A percentile compares a stretch with the other conserved stretches of the same genome.
These are phyloP conservation scores for Conticribra weissflogii DNA, from an alignment of 108 stramenopile genomes.

Conservation along the genomic window DNA sequence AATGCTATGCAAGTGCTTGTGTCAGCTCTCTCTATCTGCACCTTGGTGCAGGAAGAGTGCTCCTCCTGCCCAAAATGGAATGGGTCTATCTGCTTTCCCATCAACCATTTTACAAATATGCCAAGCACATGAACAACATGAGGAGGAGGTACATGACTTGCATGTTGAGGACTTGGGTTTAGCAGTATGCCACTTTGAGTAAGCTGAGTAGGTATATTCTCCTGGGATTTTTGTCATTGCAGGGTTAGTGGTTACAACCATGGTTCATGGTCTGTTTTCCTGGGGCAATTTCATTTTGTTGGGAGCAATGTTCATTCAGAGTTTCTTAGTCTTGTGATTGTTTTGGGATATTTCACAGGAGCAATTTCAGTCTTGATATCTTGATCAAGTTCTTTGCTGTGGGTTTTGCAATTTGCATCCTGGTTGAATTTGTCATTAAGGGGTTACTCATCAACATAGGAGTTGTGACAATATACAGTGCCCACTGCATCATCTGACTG, in stretches of 20 bases:
- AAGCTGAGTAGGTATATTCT: conserved; percentile 75
- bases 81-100: conserved; percentile 84
- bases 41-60: conserved; percentile 85
- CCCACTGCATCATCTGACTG: conserved; percentile 48
- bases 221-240: conserved; percentile 44
- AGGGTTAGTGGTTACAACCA: conserved; percentile 48
- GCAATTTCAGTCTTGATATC: conserved; percentile 87
- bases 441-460: conserved; percentile 66
- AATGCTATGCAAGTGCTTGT: conserved; percentile 76
- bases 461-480: conserved; percentile 39
- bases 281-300: conserved; percentile 78
- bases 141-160: conserved; percentile 71
- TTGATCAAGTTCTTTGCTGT: conserved; percentile 88
- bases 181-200: conserved; percentile 76
- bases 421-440: conserved; percentile 77
- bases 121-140: conserved; percentile 76
- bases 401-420: conserved; percentile 81
- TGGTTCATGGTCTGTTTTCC: conserved; percentile 71
- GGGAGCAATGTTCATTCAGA: conserved; percentile 77
- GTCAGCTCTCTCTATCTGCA: conserved; percentile 81
- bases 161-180: conserved; percentile 55
- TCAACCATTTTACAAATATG: conserved; percentile 87
- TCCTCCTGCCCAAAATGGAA: conserved; percentile 79
- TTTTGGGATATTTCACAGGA: conserved; percentile 86
- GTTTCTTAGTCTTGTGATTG: conserved; percentile 71